Conservation (phyloP, 352 stramenopile species). For the Pelagophyceae sp. region DNA sequence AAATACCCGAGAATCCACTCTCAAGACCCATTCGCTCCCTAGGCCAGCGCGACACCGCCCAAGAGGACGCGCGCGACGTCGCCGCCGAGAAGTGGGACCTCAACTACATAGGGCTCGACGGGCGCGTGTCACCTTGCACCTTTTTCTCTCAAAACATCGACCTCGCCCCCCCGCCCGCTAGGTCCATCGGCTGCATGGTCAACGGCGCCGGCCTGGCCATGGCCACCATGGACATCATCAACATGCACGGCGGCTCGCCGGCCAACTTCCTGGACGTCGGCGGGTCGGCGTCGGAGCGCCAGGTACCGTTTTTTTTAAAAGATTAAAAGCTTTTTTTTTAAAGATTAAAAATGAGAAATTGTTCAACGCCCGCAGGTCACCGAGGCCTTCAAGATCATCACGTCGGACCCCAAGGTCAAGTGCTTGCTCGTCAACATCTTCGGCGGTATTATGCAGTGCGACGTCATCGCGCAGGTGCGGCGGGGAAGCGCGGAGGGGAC, state of each 20-base stretch:
- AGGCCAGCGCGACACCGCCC: conserved; percentile 51
- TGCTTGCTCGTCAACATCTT: conserved; percentile 99
- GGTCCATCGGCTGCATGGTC: conserved; percentile 98
- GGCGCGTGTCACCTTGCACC: conserved; percentile 55
- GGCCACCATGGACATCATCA: conserved; percentile 99
- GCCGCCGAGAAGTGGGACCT: conserved; percentile 34
- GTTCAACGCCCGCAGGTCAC: too few species aligned
- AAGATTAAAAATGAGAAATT: conserved; percentile 37
- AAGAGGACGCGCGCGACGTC: conserved; percentile 89
- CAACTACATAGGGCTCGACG: not conserved
- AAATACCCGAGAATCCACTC: conserved; percentile 26
- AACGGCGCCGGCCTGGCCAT: conserved; percentile 97
- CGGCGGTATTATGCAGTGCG: conserved; percentile 96
- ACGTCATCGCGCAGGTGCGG: conserved; percentile 83
- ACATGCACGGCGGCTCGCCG: conserved; percentile 87
- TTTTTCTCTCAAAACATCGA: conserved; percentile 92
- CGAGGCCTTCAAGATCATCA: conserved; percentile 76
- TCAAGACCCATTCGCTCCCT: too few species aligned
- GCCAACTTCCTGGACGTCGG: conserved; percentile 99
- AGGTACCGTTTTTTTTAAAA: too few species aligned
- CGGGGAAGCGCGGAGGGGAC: too few species aligned
- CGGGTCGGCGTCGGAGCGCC: conserved; percentile 77
- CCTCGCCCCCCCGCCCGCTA: too few species aligned
- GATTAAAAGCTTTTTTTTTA: too few species aligned
- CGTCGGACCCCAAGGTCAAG: conserved; percentile 83